A percentile compares a stretch with the other conserved stretches of the same genome.
phyloP scores from a whole-genome alignment of 345 rosid genomes.

The Boechera divaricarpa region DNA sequence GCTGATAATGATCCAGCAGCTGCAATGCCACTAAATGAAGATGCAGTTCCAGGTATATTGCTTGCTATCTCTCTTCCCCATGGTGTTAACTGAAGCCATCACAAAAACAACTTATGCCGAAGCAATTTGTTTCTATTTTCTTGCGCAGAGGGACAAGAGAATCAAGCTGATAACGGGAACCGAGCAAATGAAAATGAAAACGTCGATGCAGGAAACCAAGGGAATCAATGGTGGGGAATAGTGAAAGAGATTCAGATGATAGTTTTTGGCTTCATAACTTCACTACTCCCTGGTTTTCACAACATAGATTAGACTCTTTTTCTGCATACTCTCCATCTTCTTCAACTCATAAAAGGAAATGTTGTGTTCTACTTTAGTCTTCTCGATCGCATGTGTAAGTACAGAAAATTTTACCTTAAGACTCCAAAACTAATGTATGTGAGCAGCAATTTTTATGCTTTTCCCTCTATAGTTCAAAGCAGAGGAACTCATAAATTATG shows the following conservation, averaged over 20 bases:
- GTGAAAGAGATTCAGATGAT: conserved; percentile 97
- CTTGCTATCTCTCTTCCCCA: neutral
- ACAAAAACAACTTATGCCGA: conserved; percentile 23
- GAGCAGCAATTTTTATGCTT: conserved; percentile 11
- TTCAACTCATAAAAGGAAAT: neutral
- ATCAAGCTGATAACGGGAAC: conserved; percentile 67
- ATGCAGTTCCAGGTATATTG: conserved; percentile 66
- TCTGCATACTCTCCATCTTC: conserved; percentile 14
- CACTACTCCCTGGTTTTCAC: conserved; percentile 97
- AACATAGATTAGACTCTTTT: conserved; percentile 68
- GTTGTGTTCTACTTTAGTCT: conserved; percentile 26
- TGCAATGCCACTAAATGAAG: conserved; percentile 63
- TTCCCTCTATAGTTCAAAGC: conserved; percentile 5
- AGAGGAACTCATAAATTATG: neutral
- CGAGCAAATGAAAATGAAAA: conserved; percentile 62
- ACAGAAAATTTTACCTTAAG: neutral
- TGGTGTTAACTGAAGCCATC: conserved; percentile 11
- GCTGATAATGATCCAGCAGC: conserved; percentile 77
- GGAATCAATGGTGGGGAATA: conserved; percentile 94
- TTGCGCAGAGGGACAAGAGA: conserved; percentile 64
- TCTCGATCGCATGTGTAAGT: conserved; percentile 17
- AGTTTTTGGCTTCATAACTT: conserved; percentile 92
- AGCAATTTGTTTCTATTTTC: neutral
- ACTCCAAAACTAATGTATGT: conserved; percentile 23
- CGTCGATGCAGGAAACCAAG: conserved; percentile 50